Evolutionary conservation across 2,329 filamentous ascomycete genomes (phyloP), one percentile per base, ranked within the genome.

Genomic region (Emmonsia crescens): DNA sequence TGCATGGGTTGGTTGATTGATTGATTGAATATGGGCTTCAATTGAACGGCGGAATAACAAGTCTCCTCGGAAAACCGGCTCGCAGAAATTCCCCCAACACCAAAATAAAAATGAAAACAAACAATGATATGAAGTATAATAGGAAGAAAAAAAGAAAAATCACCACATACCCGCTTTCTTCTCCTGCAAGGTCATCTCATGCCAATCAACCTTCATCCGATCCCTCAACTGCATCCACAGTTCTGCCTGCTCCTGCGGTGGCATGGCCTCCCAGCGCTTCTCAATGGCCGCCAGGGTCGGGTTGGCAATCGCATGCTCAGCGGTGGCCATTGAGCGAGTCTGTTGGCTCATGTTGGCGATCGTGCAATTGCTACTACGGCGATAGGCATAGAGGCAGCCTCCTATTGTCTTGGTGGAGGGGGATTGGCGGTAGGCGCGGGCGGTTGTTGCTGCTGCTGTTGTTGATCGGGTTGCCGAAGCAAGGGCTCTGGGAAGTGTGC

Each of bases 251-350:
- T 99, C 94, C 83, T 96, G 91, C 67, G 94, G 91, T 63, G 93
- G 92, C 89, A 97, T 92, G 66, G 82, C 85, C 83, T 99, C 94
- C 94, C 94, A 99, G 82, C 94, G 85, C 88, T 96, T 96, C 87
- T 99, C 94, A 75, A 99, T 97, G 80, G 96, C 91, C 79, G 91
- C 89, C 73, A 99, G 85, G 63, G 91, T 96, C 70, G 95, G 94
- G 83, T 96, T 97, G 74, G 92, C 95, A 80, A 99, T 95, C 76
- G 93, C 92, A 78, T 96, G 91, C 70, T 89, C 89, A 71, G 88
- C 85, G 72, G 84, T 80, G 73, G 74, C 70, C 52, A 66, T 64
- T 56, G 69, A 66, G 67, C 83, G 81, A 65, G 76, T 76, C 73
- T 81, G 79, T 74, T 83, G 79, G 66, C 36, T 57, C 29, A 24